These are phyloP conservation scores for Neodidymelliopsis sp. DNA, from an alignment of 2,329 filamentous ascomycete genomes.

Conservation along the genomic window DNA sequence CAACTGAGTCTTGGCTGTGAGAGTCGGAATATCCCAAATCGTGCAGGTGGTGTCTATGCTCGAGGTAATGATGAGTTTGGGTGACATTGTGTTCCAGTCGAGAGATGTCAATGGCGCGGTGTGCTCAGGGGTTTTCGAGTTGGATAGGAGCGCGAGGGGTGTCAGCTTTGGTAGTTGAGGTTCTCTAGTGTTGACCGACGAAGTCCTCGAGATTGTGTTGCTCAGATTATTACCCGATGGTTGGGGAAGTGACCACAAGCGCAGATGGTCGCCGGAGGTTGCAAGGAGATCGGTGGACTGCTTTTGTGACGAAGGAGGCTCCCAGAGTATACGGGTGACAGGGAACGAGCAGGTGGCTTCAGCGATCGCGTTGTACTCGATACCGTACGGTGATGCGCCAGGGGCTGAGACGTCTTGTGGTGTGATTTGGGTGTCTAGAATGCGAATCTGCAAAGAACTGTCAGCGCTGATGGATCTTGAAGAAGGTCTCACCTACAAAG, in stretches of 20 bases:
- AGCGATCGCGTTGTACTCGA: conserved; percentile 92
- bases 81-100: conserved; percentile 97
- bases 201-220: conserved; percentile 74
- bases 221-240: conserved; percentile 61
- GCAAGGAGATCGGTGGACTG: conserved; percentile 93
- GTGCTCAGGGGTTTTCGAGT: conserved; percentile 98
- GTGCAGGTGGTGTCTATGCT: conserved; percentile 99
- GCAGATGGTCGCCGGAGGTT: conserved; percentile 92
- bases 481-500: conserved; percentile 69
- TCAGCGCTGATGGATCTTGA: conserved; percentile 14
- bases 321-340: conserved; percentile 93
- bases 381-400: conserved; percentile 73
- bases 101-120: conserved; percentile 95
- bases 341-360: conserved; percentile 98
- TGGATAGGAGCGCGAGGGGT: conserved; percentile 89
- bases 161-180: conserved; percentile 81
- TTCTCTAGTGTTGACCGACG: conserved; percentile 65
- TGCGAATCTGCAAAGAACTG: conserved; percentile 84
- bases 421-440: conserved; percentile 83
- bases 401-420: conserved; percentile 73
- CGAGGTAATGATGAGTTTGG: conserved; percentile 96
- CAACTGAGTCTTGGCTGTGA: conserved; percentile 96
- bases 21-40: conserved; percentile 98
- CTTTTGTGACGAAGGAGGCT: conserved; percentile 93
- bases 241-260: conserved; percentile 87